These are phyloP conservation scores for Boletus tylopilopsis DNA, from an alignment of 768 basidiomycete species.

Conservation along the genomic window DNA sequence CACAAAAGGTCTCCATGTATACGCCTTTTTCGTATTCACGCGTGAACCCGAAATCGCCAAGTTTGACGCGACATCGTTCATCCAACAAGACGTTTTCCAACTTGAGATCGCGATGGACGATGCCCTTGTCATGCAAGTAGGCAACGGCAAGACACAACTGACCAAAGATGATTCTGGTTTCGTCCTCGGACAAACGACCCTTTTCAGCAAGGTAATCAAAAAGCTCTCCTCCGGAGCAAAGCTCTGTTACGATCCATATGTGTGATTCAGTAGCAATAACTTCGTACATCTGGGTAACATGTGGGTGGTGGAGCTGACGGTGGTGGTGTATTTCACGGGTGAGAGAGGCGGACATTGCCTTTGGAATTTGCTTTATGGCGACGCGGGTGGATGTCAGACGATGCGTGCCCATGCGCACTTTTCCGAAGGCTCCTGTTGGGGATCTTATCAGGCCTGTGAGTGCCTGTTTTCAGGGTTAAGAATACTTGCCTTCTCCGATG, in stretches of 20 bases:
- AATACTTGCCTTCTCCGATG: conserved; percentile 84
- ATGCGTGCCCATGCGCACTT: conserved; percentile 92
- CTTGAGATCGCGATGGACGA: conserved; percentile 96
- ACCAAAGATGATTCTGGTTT: conserved; percentile 88
- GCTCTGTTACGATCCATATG: conserved; percentile 97
- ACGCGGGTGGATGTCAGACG: conserved; percentile 88
- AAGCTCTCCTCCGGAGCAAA: conserved; percentile 95
- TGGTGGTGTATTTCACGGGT: conserved; percentile 99
- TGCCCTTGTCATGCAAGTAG: conserved; percentile 87
- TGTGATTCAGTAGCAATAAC: conserved; percentile 94
- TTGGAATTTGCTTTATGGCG: conserved; percentile 98
- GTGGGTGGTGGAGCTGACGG: conserved; percentile 91
- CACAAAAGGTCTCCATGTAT: conserved; percentile 91
- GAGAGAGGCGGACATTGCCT: conserved; percentile 83
- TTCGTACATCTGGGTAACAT: conserved; percentile 95
- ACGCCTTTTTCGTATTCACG: conserved; percentile 79
- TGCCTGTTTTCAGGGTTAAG: conserved; percentile 6
- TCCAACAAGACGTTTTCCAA: conserved; percentile 93
- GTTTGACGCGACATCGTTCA: conserved; percentile 85
- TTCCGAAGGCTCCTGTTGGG: conserved; percentile 83
- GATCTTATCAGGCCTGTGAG: conserved; percentile 21
- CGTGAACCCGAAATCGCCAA: conserved; percentile 95
- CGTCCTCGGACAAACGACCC: conserved; percentile 79
- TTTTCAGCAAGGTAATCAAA: conserved; percentile 98
- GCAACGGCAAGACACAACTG: conserved; percentile 92